Base-by-base conservation (phyloP, 495 filamentous ascomycete genomes). In the Penicillium tannophilum region DNA sequence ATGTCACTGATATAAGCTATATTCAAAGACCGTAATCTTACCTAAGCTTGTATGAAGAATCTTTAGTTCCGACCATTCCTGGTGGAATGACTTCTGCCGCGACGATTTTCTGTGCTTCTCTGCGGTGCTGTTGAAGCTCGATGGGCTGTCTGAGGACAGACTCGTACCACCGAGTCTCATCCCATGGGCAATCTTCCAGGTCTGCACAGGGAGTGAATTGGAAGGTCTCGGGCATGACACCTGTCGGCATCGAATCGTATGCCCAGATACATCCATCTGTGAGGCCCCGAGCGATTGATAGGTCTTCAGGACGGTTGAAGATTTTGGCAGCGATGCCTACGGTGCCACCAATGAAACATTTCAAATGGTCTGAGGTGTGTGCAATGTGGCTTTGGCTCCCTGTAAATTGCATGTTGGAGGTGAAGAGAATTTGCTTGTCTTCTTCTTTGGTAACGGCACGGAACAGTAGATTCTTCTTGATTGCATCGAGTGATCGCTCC, bases 381-480 rank as follows among this genome's bases (percentile, higher is more conserved):
- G 81, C 66, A 1, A 82, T 56, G 11, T 46, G 65, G 6, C 54
- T 51, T 0, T 72, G 70, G 0, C 63, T 59, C 26, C 57, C 57
- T 24, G 59, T 31, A 0, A 66, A 71, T 7, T 65, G 59, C 12
- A 74, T 77, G 55, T 83, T 82, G 36, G 89, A 83, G 6, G 88
- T 81, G 64, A 98, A 87, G 11, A 98, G 82, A 28, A 97, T 83
- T 62, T 96, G 87, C 8, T 79, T 82, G 42, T 88, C 56, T 30
- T 68, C 81, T 45, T 87, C 86, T n/a, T 85, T 79, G 19, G 86
- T 82, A 90, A 94, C 93, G 1, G 81, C 82, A 6, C 92, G 85
- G 78, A 88, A 98, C 45, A 98, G 83, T 33, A 98, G 78, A 53
- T 90, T 79, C 44, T 93, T 81, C 58, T 89, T 91, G 55, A 90